phyloP scores from a whole-genome alignment of 148 eudicot genomes.

The Fagopyrum tataricum region DNA sequence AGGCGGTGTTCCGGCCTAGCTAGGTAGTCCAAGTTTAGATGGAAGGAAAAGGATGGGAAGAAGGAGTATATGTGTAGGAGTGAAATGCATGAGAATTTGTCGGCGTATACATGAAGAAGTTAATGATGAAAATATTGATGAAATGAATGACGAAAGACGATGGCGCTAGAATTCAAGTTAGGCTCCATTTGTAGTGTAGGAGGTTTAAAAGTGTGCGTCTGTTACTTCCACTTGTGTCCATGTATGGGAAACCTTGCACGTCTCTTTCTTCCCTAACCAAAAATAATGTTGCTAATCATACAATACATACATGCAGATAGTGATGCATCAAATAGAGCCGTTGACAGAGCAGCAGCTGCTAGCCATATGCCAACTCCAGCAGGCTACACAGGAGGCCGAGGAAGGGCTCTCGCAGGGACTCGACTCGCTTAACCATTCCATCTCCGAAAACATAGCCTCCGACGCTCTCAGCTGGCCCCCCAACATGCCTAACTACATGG shows the following conservation, averaged over 20 bases:
- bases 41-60: constrained; percentile 3
- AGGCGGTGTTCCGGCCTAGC: too few species aligned
- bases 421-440: constrained; percentile 43
- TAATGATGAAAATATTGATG: background rate
- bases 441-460: constrained; percentile 48
- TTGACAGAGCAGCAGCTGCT: constrained; percentile 54
- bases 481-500: constrained; percentile 52
- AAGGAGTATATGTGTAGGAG: background rate
- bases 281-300: background rate
- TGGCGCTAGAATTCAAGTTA: background rate
- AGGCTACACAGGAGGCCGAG: constrained; percentile 59
- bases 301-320: constrained; percentile 24
- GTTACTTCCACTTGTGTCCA: constrained; percentile 16
- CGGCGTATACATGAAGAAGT: constrained; percentile 1
- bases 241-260: constrained; percentile 8
- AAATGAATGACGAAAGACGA: constrained; percentile 8
- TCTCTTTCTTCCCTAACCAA: constrained; percentile 5
- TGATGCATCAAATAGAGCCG: constrained; percentile 54
- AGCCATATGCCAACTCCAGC: constrained; percentile 48
- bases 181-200: constrained; percentile 4
- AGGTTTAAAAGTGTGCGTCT: background rate
- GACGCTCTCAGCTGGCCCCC: constrained; percentile 41
- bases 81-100: background rate
- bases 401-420: constrained; percentile 58
- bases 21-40: background rate